phyloP scores from a whole-genome alignment of 1,139 yeast species.

The Schizosaccharomyces versatilis region DNA sequence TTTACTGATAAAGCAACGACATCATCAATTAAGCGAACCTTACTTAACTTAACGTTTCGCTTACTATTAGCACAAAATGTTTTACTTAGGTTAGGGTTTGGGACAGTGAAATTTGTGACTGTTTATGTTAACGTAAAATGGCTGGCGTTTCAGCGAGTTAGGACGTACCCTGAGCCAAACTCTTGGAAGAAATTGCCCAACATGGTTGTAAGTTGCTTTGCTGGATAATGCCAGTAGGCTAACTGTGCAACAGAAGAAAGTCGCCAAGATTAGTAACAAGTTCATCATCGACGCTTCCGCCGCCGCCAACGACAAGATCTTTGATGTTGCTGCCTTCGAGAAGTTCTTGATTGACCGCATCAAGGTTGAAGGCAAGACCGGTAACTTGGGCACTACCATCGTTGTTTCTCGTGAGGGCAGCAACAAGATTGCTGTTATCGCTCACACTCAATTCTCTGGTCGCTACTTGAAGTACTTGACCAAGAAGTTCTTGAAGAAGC shows the following conservation, averaged over 20 bases:
- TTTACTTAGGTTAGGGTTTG: background rate
- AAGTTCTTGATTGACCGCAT: constrained; percentile 97
- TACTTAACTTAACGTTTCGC: too few species aligned
- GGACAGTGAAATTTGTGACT: background rate
- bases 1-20: too few species aligned
- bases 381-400: constrained; percentile 92
- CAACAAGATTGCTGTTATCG: constrained; percentile 61
- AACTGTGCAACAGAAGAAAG: background rate
- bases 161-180: background rate
- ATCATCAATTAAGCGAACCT: too few species aligned
- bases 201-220: constrained; percentile 3
- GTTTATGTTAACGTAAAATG: background rate
- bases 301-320: constrained; percentile 81
- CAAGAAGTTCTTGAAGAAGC: constrained; percentile 39
- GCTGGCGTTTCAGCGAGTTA: background rate
- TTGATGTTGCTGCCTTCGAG: constrained; percentile 93
- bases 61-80: too few species aligned
- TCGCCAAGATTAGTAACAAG: constrained; percentile 37
- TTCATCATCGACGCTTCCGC: constrained; percentile 92
- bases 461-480: constrained; percentile 93
- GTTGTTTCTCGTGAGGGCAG: constrained; percentile 67
- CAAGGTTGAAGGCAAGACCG: constrained; percentile 91
- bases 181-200: background rate
- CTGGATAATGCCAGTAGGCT: constrained; percentile 3
- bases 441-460: constrained; percentile 95